Percentiles rank a stretch among this genome's conserved stretches.
Conservation (phyloP, 225 moss, liverwort and hornwort genomes). For the Bryum argenteum region DNA sequence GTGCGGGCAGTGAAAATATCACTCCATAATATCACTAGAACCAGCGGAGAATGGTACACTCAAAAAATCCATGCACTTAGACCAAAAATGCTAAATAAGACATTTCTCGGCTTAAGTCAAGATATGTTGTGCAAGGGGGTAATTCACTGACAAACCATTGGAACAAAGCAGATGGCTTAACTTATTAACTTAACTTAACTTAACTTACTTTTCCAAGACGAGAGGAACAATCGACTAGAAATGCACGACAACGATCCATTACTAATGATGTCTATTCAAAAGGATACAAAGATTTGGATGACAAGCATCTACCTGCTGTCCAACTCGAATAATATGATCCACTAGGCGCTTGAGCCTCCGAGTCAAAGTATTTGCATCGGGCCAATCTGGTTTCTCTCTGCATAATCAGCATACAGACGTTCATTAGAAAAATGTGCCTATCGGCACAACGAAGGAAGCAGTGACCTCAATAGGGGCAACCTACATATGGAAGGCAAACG, state of each 20-base stretch:
- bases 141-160: conserved; percentile 2
- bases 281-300: neutral
- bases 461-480: conserved; percentile 5
- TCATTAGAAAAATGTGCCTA: conserved; percentile 7
- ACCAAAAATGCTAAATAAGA: conserved; percentile 8
- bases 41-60: conserved; percentile 10
- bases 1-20: neutral
- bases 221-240: neutral
- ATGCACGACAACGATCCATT: neutral
- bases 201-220: conserved; percentile 2
- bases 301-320: conserved; percentile 58
- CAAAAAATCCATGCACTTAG: neutral
- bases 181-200: neutral
- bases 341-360: conserved; percentile 82
- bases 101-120: conserved; percentile 10
- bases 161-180: conserved; percentile 7
- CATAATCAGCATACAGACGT: conserved; percentile 15
- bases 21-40: neutral
- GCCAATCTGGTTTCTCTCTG: conserved; percentile 76
- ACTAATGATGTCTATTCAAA: conserved; percentile 6
- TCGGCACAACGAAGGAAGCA: conserved; percentile 17
- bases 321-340: conserved; percentile 73
- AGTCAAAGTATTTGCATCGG: conserved; percentile 79
- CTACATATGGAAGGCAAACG: neutral
- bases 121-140: conserved; percentile 8